phyloP scores from a whole-genome alignment of 1,139 yeast species.

The Protomyces gravidus region DNA sequence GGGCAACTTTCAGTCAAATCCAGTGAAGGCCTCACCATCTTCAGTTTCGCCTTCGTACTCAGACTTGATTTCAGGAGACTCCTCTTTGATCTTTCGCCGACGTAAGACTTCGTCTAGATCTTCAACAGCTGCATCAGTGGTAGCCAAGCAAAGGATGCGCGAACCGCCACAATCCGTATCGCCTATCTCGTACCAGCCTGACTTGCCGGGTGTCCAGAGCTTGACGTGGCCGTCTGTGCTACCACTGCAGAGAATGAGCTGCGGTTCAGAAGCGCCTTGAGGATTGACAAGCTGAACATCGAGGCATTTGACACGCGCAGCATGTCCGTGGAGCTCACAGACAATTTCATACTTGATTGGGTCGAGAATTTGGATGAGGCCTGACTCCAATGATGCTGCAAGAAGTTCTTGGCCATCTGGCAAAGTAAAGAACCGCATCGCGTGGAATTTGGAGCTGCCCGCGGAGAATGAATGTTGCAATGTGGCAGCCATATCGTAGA shows the following conservation, averaged over 20 bases:
- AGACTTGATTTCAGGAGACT: constrained; percentile 36
- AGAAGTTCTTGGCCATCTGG: background rate
- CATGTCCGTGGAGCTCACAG: constrained; percentile 12
- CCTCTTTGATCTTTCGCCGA: constrained; percentile 12
- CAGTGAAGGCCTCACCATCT: constrained; percentile 20
- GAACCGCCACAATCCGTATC: constrained; percentile 13
- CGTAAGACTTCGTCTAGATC: constrained; percentile 21
- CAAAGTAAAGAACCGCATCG: constrained; percentile 2
- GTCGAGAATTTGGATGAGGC: constrained; percentile 8
- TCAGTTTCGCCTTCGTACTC: constrained; percentile 41
- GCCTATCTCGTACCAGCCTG: constrained; percentile 16
- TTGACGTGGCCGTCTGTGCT: constrained; percentile 92
- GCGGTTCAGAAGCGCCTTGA: constrained; percentile 9
- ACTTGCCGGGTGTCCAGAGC: constrained; percentile 62
- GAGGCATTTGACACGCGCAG: constrained; percentile 18
- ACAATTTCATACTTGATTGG: background rate
- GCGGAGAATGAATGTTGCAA: constrained; percentile 13
- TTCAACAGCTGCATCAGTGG: constrained; percentile 14
- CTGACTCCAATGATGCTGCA: constrained; percentile 7
- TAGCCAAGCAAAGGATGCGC: constrained; percentile 11
- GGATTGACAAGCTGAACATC: background rate
- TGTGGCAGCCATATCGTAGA: constrained; percentile 21
- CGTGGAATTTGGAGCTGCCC: constrained; percentile 6
- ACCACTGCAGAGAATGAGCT: constrained; percentile 61
- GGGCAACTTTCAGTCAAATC: background rate